A percentile compares a stretch with the other conserved stretches of the same genome.
These are phyloP conservation scores for Symbiodinium pilosum DNA, from an alignment of 73 alveolate species.

Conservation along the genomic window DNA sequence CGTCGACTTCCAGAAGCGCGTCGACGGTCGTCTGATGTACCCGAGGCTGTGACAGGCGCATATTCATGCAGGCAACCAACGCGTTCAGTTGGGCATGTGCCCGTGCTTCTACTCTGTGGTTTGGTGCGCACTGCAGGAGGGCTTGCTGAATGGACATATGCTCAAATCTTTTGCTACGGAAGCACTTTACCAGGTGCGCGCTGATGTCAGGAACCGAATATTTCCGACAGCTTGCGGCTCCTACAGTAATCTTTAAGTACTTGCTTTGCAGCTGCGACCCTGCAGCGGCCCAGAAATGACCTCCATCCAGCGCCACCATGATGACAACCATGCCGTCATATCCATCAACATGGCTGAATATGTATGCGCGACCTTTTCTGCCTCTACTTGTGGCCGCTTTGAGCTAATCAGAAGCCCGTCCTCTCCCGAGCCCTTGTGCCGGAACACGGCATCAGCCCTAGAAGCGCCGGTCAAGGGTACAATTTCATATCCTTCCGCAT, in stretches of 20 bases:
- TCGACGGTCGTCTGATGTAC: neutral
- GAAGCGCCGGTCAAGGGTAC: neutral
- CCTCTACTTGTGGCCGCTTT: neutral
- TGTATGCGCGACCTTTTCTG: neutral
- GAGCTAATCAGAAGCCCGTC: neutral
- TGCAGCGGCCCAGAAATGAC: neutral
- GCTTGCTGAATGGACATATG: neutral
- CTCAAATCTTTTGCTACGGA: neutral
- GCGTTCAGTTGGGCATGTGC: neutral
- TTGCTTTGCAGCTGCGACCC: neutral
- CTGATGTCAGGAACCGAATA: neutral
- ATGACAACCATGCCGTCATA: neutral
- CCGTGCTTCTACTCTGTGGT: neutral
- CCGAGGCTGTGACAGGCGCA: neutral
- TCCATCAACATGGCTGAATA: neutral
- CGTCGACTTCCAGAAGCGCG: neutral
- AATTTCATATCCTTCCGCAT: neutral
- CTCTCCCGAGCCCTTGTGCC: neutral
- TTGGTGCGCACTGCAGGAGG: neutral
- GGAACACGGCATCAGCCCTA: neutral
- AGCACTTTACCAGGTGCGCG: neutral
- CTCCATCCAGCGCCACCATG: neutral
- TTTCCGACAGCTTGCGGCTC: neutral
- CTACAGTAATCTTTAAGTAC: neutral
- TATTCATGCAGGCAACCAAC: neutral